Base-by-base conservation (phyloP, 2,329 filamentous ascomycete species). In the Zalaria sp. region DNA sequence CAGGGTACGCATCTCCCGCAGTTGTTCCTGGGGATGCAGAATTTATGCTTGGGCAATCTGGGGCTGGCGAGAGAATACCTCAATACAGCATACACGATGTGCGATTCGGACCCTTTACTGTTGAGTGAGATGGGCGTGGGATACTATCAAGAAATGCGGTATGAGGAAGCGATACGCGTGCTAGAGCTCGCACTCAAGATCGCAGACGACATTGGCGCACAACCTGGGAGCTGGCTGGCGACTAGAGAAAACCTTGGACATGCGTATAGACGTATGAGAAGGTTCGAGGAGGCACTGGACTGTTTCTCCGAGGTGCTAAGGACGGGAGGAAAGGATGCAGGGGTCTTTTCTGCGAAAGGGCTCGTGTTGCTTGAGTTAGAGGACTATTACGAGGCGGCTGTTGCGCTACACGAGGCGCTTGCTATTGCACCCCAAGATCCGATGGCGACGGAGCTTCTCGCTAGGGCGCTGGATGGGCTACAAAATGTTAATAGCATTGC, bases 11-110 rank as follows among this genome's bases (percentile, higher is more conserved):
- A 98, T 59, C 71, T 98, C 1, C 91, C 91, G 0, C 89, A 94
- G 55, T 76, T 98, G 3, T 98, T 96, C 59, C 67, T 98, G 26
- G 91, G 93, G 5, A 98, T 98, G 91, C 93, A 98, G 60, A 93
- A 98, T 61, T 80, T 96, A 38, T 86, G 89, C 11, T 73, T 98
- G 46, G 93, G 93, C 61, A 96, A 98, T 54, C 84, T 96, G 75
- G 80, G 79, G 1, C 72, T 96, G 10, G 91, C 93, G 0, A 83
- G 93, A 49, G 91, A 98, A 59, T 98, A 96, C 58, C 74, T 96
- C 36, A 87, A 85, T 53, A 87, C 86, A 3, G 88, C 91, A 0
- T 93, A 91, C 58, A 72, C 75, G 0, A 70, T 93, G 8, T 93
- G 86, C 66, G 77, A 79, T 52, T 82, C 79, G 1, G 91, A 98